Percentiles rank a stretch among this genome's conserved stretches.
Conservation (phyloP, 345 rosid species). For the Aquilaria malaccensis region DNA sequence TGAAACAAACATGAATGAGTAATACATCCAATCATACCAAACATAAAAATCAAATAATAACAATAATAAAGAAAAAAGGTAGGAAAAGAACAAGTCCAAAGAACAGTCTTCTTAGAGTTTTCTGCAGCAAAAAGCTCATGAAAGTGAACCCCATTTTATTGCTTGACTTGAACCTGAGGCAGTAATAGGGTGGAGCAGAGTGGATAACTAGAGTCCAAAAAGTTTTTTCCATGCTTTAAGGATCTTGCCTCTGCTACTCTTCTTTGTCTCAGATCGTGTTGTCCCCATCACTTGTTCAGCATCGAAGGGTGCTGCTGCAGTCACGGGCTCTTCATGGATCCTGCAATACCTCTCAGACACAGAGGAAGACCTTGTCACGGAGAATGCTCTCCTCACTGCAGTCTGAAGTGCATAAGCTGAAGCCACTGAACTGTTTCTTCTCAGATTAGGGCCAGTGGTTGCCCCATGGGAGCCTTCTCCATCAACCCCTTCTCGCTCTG, state of each 20-base stretch:
- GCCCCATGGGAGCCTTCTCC: constrained; percentile 13
- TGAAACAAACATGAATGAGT: too few relatives aligned
- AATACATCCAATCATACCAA: too few relatives aligned
- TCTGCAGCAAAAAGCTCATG: too few relatives aligned
- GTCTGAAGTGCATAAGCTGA: constrained; percentile 32
- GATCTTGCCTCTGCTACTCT: constrained; percentile 46
- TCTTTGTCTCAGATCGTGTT: constrained; percentile 30
- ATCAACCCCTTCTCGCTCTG: constrained; percentile 19
- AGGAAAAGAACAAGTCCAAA: too few relatives aligned
- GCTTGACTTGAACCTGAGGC: too few relatives aligned
- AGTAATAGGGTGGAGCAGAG: too few relatives aligned
- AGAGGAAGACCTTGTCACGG: constrained; percentile 79
- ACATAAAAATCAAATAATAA: too few relatives aligned
- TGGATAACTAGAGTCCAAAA: constrained; percentile 37
- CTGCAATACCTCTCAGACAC: constrained; percentile 74
- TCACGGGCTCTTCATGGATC: constrained; percentile 64
- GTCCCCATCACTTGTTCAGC: constrained; percentile 22
- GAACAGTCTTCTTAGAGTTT: too few relatives aligned
- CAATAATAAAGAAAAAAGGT: too few relatives aligned
- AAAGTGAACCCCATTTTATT: too few relatives aligned
- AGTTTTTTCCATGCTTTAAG: constrained; percentile 72
- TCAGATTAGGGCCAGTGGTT: constrained; percentile 23
- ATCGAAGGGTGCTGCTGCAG: constrained; percentile 34
- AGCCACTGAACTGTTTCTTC: constrained; percentile 58
- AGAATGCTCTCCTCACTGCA: constrained; percentile 48